Conservation (phyloP, 257 asterid species). For the Solanum lycopersicoides region DNA sequence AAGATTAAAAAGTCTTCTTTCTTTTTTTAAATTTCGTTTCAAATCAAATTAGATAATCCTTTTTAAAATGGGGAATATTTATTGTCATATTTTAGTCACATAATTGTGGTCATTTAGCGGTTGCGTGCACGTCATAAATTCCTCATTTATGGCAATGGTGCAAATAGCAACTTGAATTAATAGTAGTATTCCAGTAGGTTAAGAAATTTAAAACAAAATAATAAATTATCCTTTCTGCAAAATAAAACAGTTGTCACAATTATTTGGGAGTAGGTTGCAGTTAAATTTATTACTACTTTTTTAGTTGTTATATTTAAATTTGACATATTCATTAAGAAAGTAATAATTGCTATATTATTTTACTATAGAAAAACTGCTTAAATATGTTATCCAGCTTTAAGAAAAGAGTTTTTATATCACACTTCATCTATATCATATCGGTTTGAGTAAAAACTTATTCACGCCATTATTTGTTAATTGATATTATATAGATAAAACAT, state of each 20-base stretch:
- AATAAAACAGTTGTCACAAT: not conserved
- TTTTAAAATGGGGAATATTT: not conserved
- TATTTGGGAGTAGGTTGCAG: not conserved
- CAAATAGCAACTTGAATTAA: not conserved
- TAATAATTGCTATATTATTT: too few relatives aligned
- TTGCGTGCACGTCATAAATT: not conserved
- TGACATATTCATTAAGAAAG: too few relatives aligned
- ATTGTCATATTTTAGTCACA: not conserved
- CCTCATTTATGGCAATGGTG: not conserved
- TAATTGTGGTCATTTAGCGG: not conserved
- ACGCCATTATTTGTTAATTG: too few relatives aligned
- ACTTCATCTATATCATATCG: accelerated
- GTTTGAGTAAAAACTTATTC: too few relatives aligned
- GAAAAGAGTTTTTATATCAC: too few relatives aligned
- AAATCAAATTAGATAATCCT: too few relatives aligned
- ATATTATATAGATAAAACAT: too few relatives aligned
- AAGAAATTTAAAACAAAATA: not conserved
- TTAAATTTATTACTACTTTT: not conserved
- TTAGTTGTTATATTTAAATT: too few relatives aligned
- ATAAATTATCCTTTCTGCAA: not conserved
- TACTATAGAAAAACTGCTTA: too few relatives aligned
- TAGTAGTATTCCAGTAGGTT: not conserved
- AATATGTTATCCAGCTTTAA: too few relatives aligned
- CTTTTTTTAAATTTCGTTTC: accelerated
- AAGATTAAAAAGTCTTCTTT: too few relatives aligned